phyloP scores from a whole-genome alignment of 106 monocot genomes.

The Phalaenopsis equestris region DNA sequence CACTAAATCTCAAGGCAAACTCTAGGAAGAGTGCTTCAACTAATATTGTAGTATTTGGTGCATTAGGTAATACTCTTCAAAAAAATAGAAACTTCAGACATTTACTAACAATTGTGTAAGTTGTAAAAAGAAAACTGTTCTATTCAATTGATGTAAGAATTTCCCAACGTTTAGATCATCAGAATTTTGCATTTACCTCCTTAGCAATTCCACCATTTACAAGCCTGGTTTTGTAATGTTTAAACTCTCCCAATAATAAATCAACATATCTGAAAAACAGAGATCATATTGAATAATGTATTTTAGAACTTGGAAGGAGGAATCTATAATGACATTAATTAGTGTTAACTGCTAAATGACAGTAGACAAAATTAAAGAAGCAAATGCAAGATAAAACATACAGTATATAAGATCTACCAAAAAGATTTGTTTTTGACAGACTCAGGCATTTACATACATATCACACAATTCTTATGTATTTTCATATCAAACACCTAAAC shows the following conservation, averaged over 20 bases:
- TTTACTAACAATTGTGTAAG: no score
- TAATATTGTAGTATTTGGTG: background rate
- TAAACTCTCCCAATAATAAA: slow-evolving; percentile 94
- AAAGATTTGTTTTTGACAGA: background rate
- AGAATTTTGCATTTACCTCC: slow-evolving; percentile 47
- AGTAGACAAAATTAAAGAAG: background rate
- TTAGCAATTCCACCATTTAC: slow-evolving; percentile 78
- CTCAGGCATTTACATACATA: no score
- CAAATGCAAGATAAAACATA: background rate
- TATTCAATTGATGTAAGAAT: background rate
- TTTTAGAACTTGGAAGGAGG: background rate
- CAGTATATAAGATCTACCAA: background rate
- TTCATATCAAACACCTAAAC: no score
- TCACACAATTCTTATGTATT: no score
- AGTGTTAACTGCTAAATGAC: background rate
- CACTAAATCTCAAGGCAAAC: background rate
- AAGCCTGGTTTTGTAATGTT: slow-evolving; percentile 88
- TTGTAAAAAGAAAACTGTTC: no score
- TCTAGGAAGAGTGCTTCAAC: background rate
- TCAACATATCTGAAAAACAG: slow-evolving; percentile 64
- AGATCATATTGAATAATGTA: background rate
- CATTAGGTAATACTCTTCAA: background rate
- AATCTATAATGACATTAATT: background rate
- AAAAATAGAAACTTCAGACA: no score
- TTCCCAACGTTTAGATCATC: background rate